Evolutionary conservation across 2,329 filamentous ascomycete species (phyloP).

Genomic region (Orbilia brochopaga): DNA sequence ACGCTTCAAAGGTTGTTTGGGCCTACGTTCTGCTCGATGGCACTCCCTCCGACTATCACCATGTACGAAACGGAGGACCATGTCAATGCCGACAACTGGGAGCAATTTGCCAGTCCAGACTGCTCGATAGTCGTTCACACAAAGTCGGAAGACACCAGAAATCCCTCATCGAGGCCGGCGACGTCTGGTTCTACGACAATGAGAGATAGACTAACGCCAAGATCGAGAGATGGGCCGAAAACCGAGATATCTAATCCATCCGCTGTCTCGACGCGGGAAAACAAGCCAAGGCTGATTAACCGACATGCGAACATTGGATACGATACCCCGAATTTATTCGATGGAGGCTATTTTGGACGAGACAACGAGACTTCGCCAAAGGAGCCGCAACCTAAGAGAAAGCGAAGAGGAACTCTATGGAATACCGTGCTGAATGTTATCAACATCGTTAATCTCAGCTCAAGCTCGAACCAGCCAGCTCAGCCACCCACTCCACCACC

Average conservation of each 20-base stretch:
- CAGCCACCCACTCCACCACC: conserved; percentile 6
- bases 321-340: conserved; percentile 45
- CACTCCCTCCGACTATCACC: conserved; percentile 38
- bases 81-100: conserved; percentile 38
- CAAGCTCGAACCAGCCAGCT: conserved; percentile 15
- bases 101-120: conserved; percentile 30
- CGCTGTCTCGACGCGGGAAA: conserved; percentile 16
- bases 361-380: conserved; percentile 13
- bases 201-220: conserved; percentile 20
- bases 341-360: conserved; percentile 31
- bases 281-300: conserved; percentile 34
- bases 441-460: conserved; percentile 32
- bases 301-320: conserved; percentile 47
- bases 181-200: conserved; percentile 35
- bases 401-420: conserved; percentile 37
- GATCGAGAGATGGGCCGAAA: conserved; percentile 38
- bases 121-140: conserved; percentile 48
- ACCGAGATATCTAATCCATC: conserved; percentile 35
- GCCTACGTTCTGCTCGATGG: conserved; percentile 42
- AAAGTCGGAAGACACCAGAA: conserved; percentile 38
- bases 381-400: conserved; percentile 38
- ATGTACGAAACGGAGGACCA: conserved; percentile 27
- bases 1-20: conserved; percentile 45
- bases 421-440: conserved; percentile 41
- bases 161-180: conserved; percentile 23